These are phyloP conservation scores for Penicillium expansum DNA, from an alignment of 2,329 filamentous ascomycete genomes.

Conservation along the genomic window DNA sequence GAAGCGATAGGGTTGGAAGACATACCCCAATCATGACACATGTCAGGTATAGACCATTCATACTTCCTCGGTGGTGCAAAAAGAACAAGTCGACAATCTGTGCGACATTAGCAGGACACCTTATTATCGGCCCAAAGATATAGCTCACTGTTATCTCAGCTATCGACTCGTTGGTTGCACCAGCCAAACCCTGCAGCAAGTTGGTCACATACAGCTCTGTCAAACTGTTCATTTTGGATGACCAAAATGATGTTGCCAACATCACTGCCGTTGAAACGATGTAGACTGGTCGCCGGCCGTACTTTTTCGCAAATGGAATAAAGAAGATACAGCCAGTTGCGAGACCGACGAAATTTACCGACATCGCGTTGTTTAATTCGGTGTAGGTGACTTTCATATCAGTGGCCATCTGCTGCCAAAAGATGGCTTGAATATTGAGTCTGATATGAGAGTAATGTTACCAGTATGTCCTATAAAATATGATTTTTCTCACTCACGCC, in stretches of 20 bases:
- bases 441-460: slow-evolving; percentile 10
- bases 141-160: slow-evolving; percentile 42
- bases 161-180: slow-evolving; percentile 42
- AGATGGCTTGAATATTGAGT: slow-evolving; percentile 41
- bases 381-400: slow-evolving; percentile 45
- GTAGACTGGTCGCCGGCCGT: slow-evolving; percentile 48
- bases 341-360: slow-evolving; percentile 46
- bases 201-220: slow-evolving; percentile 48
- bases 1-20: slow-evolving; percentile 22
- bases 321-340: slow-evolving; percentile 47
- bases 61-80: slow-evolving; percentile 50
- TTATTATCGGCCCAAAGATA: slow-evolving; percentile 31
- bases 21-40: slow-evolving; percentile 39
- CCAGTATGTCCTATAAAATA: neutral
- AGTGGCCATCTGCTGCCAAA: slow-evolving; percentile 48
- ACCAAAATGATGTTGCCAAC: slow-evolving; percentile 42
- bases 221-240: slow-evolving; percentile 40
- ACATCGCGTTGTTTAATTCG: slow-evolving; percentile 47
- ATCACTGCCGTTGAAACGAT: slow-evolving; percentile 43
- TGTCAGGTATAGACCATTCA: slow-evolving; percentile 52
- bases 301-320: slow-evolving; percentile 49
- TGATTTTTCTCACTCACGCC: slow-evolving; percentile 21
- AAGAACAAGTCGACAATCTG: slow-evolving; percentile 51
- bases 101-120: neutral
- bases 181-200: slow-evolving; percentile 40